A percentile compares a stretch with the other conserved stretches of the same genome.
These are phyloP conservation scores for Hemisphaericaspora xylofermentans DNA, from an alignment of 1,139 yeast species.

Conservation along the genomic window DNA sequence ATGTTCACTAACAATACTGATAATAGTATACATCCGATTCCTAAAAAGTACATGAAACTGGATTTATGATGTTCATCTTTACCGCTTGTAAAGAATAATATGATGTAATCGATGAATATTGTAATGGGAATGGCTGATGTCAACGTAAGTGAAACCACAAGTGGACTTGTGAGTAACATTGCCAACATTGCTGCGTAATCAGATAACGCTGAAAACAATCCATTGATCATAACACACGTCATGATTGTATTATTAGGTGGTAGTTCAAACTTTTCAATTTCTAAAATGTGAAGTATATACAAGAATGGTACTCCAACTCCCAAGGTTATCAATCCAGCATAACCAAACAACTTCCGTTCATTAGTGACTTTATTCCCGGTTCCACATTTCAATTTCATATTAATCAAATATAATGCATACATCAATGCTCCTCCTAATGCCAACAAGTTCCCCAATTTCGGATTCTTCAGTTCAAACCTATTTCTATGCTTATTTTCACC, in stretches of 20 bases:
- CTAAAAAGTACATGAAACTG: constrained; percentile 38
- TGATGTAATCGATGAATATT: constrained; percentile 45
- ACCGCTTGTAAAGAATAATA: constrained; percentile 21
- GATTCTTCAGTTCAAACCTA: constrained; percentile 37
- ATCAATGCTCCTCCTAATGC: constrained; percentile 48
- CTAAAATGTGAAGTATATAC: constrained; percentile 29
- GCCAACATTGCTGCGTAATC: constrained; percentile 52
- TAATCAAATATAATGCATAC: constrained; percentile 46
- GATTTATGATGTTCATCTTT: constrained; percentile 20
- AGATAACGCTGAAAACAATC: constrained; percentile 47
- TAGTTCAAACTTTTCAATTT: constrained; percentile 39
- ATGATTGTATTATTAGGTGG: constrained; percentile 37
- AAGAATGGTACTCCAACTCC: constrained; percentile 40
- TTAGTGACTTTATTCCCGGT: constrained; percentile 43
- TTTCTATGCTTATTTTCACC: constrained; percentile 14
- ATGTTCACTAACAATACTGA: constrained; percentile 50
- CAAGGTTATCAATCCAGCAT: constrained; percentile 44
- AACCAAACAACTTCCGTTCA: constrained; percentile 49
- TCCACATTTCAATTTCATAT: constrained; percentile 46
- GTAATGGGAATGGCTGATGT: constrained; percentile 56
- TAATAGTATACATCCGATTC: constrained; percentile 45
- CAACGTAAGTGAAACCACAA: constrained; percentile 51
- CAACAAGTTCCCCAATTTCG: constrained; percentile 44
- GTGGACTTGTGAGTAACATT: constrained; percentile 53
- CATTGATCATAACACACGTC: constrained; percentile 39